Evolutionary conservation across 441 rosid species (phyloP).

Genomic region (Theobroma grandiflorum): DNA sequence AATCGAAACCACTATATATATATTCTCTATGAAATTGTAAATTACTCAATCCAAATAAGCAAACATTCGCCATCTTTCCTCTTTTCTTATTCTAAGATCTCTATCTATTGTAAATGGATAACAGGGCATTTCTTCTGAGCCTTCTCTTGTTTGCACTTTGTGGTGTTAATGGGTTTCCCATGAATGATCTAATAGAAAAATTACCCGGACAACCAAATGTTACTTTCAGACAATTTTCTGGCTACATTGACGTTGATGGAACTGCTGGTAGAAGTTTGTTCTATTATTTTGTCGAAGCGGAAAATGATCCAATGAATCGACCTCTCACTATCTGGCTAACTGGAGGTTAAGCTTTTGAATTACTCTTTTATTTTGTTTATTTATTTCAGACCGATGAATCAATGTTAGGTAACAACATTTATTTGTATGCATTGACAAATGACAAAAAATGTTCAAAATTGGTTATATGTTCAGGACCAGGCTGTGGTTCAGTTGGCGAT

Average conservation of each 20-base stretch:
- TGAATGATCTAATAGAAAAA: neutral
- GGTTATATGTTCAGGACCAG: neutral
- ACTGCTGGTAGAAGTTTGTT: neutral
- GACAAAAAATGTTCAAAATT: neutral
- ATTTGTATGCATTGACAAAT: too few species aligned
- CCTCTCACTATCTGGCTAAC: constrained; percentile 21
- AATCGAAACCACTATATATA: neutral
- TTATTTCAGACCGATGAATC: too few species aligned
- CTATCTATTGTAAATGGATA: neutral
- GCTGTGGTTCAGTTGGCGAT: constrained; percentile 15
- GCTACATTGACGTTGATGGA: neutral
- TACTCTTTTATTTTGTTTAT: neutral
- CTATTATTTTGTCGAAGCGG: constrained; percentile 22
- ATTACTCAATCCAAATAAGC: neutral
- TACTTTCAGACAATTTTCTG: constrained; percentile 7
- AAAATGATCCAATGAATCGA: neutral
- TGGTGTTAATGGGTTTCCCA: neutral
- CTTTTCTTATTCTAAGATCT: neutral
- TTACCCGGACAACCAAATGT: neutral
- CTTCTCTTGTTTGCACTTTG: neutral
- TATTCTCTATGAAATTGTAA: neutral
- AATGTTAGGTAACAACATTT: too few species aligned
- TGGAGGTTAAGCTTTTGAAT: neutral
- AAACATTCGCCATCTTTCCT: neutral
- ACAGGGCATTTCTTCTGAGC: neutral